Evolutionary conservation across 2,329 filamentous ascomycete species (phyloP).

Genomic region (Xylariales sp.): DNA sequence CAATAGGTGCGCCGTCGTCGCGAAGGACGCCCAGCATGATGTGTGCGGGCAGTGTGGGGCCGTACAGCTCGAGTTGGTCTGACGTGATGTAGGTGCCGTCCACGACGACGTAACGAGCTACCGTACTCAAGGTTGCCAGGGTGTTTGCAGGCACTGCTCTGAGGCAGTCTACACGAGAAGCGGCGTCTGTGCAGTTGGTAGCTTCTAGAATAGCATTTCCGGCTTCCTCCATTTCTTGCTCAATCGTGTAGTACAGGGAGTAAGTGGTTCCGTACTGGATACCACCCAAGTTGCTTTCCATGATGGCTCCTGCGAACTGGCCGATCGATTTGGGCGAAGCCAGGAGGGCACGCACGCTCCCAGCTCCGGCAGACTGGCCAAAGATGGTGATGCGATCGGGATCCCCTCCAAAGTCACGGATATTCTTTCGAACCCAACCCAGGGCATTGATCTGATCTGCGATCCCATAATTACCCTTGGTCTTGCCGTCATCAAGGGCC

Average conservation of each 20-base stretch:
- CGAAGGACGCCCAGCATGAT: conserved; percentile 52
- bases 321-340: conserved; percentile 41
- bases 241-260: conserved; percentile 53
- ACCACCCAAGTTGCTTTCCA: conserved; percentile 34
- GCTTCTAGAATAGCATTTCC: conserved; percentile 46
- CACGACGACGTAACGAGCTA: conserved; percentile 51
- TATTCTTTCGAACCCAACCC: conserved; percentile 47
- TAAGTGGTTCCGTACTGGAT: conserved; percentile 53
- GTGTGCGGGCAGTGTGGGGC: conserved; percentile 42
- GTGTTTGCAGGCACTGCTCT: conserved; percentile 37
- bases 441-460: conserved; percentile 44
- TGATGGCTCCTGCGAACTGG: conserved; percentile 44
- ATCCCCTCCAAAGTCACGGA: conserved; percentile 51
- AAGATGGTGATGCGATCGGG: conserved; percentile 52
- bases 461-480: conserved; percentile 45
- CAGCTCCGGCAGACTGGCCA: conserved; percentile 50
- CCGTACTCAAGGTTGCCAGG: conserved; percentile 32
- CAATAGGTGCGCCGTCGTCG: conserved; percentile 53
- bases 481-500: conserved; percentile 41
- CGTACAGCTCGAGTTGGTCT: conserved; percentile 40
- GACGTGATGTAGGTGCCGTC: conserved; percentile 50
- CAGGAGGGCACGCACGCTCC: conserved; percentile 45
- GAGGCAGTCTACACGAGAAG: conserved; percentile 49
- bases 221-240: conserved; percentile 41
- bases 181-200: conserved; percentile 45